Evolutionary conservation across 192 early-diverging fungal genomes (phyloP), one percentile per base, ranked within the genome.

Genomic region (Kappamyces sp.): DNA sequence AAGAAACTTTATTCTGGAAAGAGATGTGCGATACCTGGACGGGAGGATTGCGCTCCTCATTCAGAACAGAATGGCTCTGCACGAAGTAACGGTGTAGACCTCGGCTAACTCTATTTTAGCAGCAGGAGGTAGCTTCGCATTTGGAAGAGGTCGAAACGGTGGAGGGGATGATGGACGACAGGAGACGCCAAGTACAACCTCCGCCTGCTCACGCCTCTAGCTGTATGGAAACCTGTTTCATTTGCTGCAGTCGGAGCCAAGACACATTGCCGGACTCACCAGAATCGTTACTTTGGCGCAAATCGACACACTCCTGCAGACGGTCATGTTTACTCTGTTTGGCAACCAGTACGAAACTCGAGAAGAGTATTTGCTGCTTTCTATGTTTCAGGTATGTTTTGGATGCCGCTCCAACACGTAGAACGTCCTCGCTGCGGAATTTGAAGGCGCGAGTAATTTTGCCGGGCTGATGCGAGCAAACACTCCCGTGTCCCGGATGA

Each of bases 401-500:
- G 22, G 22, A 22, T 22, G 22, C 22, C 22, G 22, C 22, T 22
- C 22, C 22, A 22, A 22, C 22, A 22, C n/a, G 48, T 29, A 84
- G 80, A 81, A 87, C 35, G 92, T 93, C 12, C 70, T 98, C 31
- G 84, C 91, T 3, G 85, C 86, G n/a, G 88, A 97, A 67, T 95
- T 97, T 65, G 91, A 92, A 59, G 81, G 83, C n/a, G 84, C 90
- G 0, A 83, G 79, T n/a, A 90, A 94, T 61, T 94, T 91, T 54
- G 86, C 84, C 38, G 89, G 85, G 11, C 68, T 97, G 15, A 72
- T 97, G 60, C 86, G 94, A 32, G 90, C 93, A 59, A 97, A 97
- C 75, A 94, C 91, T 11, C 90, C 94, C 0, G 89, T 95, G 7
- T 94, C 92, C n/a, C 86, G 94, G 29, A 95, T 95, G 91, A 91